Evolutionary conservation across 805 yeast species (phyloP).

Genomic region (Zygosaccharomyces pseudorouxii): DNA sequence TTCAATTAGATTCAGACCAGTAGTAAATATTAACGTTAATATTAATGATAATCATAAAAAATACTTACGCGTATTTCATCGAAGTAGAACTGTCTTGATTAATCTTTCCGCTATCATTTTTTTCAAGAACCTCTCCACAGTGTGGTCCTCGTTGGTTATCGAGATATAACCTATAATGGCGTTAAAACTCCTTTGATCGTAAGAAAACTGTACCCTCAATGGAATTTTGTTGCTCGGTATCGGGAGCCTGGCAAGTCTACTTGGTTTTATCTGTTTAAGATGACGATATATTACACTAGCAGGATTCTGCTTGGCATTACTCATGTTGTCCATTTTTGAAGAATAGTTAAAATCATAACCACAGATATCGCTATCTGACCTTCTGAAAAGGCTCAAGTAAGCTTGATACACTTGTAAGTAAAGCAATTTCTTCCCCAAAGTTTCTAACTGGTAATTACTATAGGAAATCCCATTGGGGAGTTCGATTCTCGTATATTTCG

Average conservation of each 20-base stretch:
- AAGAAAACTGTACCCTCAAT: slow-evolving; percentile 18
- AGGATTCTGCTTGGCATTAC: slow-evolving; percentile 12
- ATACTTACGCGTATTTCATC: slow-evolving; percentile 4
- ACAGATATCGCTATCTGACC: slow-evolving; percentile 16
- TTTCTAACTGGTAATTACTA: slow-evolving; percentile 14
- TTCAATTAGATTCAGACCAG: not conserved
- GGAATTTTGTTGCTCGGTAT: slow-evolving; percentile 20
- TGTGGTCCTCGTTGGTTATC: slow-evolving; percentile 15
- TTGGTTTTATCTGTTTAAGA: slow-evolving; percentile 8
- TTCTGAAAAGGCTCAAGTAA: slow-evolving; percentile 17
- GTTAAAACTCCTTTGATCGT: slow-evolving; percentile 18
- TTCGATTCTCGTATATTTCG: slow-evolving; percentile 9
- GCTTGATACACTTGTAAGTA: slow-evolving; percentile 9
- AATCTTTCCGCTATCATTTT: slow-evolving; percentile 19
- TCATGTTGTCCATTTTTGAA: slow-evolving; percentile 15
- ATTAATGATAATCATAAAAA: not conserved
- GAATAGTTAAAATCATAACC: slow-evolving; percentile 23
- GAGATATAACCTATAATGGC: slow-evolving; percentile 28
- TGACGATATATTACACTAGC: slow-evolving; percentile 10
- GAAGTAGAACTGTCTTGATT: slow-evolving; percentile 16
- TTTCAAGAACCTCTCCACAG: slow-evolving; percentile 19
- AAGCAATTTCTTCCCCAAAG: slow-evolving; percentile 12
- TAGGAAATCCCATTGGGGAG: slow-evolving; percentile 11
- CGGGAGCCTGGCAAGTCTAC: slow-evolving; percentile 16
- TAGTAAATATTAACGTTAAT: not conserved